A percentile compares a stretch with the other conserved stretches of the same genome.
Conservation (phyloP, 169 alveolate species). For the Theileria parva region DNA sequence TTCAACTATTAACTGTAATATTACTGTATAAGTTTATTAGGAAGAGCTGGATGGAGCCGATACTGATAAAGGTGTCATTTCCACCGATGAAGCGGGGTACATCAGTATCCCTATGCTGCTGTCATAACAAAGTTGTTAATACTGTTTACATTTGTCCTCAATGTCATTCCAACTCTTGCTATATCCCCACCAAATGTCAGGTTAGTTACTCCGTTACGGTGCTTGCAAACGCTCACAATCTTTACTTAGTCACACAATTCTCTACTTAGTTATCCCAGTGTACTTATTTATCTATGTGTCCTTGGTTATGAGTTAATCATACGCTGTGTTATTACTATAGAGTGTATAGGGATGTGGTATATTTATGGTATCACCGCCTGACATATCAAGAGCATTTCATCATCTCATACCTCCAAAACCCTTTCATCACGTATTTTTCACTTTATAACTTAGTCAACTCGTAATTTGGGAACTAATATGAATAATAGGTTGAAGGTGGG, state of each 20-base stretch:
- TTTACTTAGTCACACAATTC: constrained; percentile 35
- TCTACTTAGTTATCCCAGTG: constrained; percentile 40
- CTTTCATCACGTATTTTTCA: constrained; percentile 17
- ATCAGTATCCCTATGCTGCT: constrained; percentile 73
- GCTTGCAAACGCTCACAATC: constrained; percentile 39
- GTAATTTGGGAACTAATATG: background rate
- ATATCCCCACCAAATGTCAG: constrained; percentile 76
- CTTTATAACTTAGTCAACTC: background rate
- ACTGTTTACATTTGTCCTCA: constrained; percentile 75
- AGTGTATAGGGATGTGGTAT: constrained; percentile 48
- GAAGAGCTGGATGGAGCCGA: constrained; percentile 78
- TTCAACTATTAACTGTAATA: background rate
- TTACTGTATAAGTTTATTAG: constrained; percentile 15
- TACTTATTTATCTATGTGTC: background rate
- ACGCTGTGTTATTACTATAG: background rate
- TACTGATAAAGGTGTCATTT: constrained; percentile 72
- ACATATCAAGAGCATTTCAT: constrained; percentile 60
- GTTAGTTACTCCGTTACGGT: constrained; percentile 36
- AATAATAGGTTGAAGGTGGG: background rate
- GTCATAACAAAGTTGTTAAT: constrained; percentile 67
- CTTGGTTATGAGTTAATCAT: background rate
- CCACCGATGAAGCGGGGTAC: constrained; percentile 72
- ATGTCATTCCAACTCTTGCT: constrained; percentile 73
- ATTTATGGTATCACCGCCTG: constrained; percentile 65
- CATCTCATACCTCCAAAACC: constrained; percentile 59